These are phyloP conservation scores for Edaphochlamys debaryana DNA, from an alignment of 139 green algal genomes.

Conservation along the genomic window DNA sequence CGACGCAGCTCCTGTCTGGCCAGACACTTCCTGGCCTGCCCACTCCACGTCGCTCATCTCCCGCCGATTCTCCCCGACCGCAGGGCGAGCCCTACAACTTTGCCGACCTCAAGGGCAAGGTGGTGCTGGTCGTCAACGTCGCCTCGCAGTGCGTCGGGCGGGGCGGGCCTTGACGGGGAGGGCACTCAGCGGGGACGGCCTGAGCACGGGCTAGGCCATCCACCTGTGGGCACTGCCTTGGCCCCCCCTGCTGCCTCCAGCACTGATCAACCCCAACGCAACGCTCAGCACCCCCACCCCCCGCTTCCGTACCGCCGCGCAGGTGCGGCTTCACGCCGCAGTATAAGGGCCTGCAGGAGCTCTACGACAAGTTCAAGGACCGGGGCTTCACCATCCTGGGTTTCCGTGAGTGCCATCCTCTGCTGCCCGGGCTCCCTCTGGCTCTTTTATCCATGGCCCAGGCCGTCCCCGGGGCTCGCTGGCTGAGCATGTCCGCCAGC, in stretches of 20 bases:
- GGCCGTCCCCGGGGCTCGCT: too few species aligned
- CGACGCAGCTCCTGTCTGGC: too few species aligned
- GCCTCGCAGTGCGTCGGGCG: conserved; percentile 66
- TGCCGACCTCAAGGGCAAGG: conserved; percentile 50
- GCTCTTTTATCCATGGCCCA: too few species aligned
- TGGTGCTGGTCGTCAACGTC: conserved; percentile 82
- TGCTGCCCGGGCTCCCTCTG: too few species aligned
- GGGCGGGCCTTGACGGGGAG: not conserved
- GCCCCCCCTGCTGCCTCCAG: not conserved
- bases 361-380: conserved; percentile 79
- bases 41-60: too few species aligned
- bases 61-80: too few species aligned
- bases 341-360: conserved; percentile 70
- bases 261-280: not conserved
- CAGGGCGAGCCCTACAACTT: conserved; percentile 27
- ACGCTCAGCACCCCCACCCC: not conserved
- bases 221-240: not conserved
- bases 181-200: too few species aligned
- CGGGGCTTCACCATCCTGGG: conserved; percentile 78
- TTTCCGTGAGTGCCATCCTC: conserved; percentile 60
- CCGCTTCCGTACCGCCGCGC: conserved; percentile 6
- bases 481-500: too few species aligned
- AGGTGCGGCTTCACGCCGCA: conserved; percentile 59
- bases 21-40: too few species aligned
- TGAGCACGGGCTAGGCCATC: not conserved